Percentiles rank a stretch among this genome's conserved stretches.
Evolutionary conservation across 352 stramenopile genomes (phyloP).

Genomic region (Phytophthora lateralis): DNA sequence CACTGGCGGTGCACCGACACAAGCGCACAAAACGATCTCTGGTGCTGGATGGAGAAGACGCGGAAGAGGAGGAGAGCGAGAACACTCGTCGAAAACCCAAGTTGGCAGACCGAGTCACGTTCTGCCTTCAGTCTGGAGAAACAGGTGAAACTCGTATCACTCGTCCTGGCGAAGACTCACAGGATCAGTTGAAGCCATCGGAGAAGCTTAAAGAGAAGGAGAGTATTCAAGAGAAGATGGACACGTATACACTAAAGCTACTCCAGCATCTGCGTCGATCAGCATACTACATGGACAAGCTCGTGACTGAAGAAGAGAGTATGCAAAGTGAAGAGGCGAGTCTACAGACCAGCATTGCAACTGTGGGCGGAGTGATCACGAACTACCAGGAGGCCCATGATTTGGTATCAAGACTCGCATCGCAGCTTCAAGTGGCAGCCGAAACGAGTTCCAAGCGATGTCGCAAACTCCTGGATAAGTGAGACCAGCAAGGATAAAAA

Average conservation of each 20-base stretch:
- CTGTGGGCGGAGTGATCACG: constrained; percentile 34
- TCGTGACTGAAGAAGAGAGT: constrained; percentile 55
- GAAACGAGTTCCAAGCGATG: constrained; percentile 41
- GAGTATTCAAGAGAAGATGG: constrained; percentile 48
- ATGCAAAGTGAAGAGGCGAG: constrained; percentile 50
- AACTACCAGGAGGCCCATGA: constrained; percentile 49
- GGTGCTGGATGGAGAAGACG: constrained; percentile 25
- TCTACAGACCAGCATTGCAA: constrained; percentile 36
- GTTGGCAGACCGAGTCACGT: constrained; percentile 57
- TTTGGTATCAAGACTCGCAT: constrained; percentile 42
- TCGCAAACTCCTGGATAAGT: constrained; percentile 36
- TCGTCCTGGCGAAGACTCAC: constrained; percentile 59
- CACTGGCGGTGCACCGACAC: constrained; percentile 39
- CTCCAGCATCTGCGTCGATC: constrained; percentile 68
- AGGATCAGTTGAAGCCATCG: constrained; percentile 31
- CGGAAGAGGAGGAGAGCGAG: constrained; percentile 11
- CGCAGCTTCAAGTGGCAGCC: constrained; percentile 41
- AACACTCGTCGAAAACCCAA: constrained; percentile 35
- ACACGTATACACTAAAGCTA: constrained; percentile 57
- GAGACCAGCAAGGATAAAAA: constrained; percentile 28
- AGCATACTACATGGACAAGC: constrained; percentile 66
- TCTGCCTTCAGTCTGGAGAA: constrained; percentile 46
- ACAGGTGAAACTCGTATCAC: constrained; percentile 48
- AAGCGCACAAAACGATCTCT: constrained; percentile 59
- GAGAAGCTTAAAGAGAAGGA: constrained; percentile 34